Evolutionary conservation across 257 asterid genomes (phyloP).

Genomic region (Handroanthus guayacan): DNA sequence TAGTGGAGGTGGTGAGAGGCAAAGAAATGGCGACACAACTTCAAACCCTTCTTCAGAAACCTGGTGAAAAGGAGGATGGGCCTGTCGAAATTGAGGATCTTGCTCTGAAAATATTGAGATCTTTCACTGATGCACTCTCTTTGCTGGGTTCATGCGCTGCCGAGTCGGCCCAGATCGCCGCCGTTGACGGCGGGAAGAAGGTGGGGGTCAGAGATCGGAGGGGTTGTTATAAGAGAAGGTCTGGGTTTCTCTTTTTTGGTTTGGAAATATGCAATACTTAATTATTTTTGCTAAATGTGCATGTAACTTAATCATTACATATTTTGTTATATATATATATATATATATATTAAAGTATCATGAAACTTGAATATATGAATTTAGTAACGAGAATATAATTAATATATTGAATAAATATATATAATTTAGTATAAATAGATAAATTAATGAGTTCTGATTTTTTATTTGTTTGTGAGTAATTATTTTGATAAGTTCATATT

Average conservation of each 20-base stretch:
- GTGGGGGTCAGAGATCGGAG: constrained; percentile 45
- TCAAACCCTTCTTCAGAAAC: constrained; percentile 40
- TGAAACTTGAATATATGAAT: too few species aligned
- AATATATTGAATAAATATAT: too few species aligned
- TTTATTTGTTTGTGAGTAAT: too few species aligned
- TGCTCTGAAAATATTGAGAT: constrained; percentile 34
- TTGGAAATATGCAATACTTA: too few species aligned
- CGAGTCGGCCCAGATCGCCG: constrained; percentile 30
- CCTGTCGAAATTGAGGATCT: constrained; percentile 35
- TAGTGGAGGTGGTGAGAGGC: constrained; percentile 44
- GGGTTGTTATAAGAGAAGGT: constrained; percentile 67
- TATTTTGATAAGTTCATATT: too few species aligned
- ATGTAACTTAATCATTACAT: too few species aligned
- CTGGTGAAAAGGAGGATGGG: constrained; percentile 26
- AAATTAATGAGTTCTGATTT: too few species aligned
- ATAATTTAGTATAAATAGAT: too few species aligned
- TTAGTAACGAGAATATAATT: too few species aligned
- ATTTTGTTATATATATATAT: too few species aligned
- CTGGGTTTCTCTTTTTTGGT: not conserved
- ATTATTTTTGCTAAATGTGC: too few species aligned
- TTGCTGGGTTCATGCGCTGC: constrained; percentile 21
- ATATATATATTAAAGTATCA: too few species aligned
- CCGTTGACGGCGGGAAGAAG: constrained; percentile 35
- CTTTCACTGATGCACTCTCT: constrained; percentile 45
- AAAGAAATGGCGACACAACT: constrained; percentile 46